A percentile compares a stretch with the other conserved stretches of the same genome.
These are phyloP conservation scores for Leishmania turanica DNA, from an alignment of 208 protist species.

Conservation along the genomic window DNA sequence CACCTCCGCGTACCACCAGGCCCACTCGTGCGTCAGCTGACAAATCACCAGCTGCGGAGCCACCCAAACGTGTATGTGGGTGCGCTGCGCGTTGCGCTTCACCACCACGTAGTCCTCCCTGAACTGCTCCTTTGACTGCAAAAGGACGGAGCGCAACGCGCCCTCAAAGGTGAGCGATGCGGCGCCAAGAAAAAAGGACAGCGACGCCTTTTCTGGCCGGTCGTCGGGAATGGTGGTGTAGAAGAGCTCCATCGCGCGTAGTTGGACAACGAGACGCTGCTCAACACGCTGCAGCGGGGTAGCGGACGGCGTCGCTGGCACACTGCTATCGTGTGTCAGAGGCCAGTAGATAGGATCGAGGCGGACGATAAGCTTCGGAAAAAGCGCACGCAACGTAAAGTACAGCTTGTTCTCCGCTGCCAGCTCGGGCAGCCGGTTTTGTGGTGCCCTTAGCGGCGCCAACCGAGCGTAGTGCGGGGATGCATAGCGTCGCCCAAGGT, in stretches of 20 bases:
- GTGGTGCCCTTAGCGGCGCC: conserved; percentile 7
- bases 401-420: conserved; percentile 15
- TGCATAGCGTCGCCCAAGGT: conserved; percentile 19
- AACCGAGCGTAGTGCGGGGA: conserved; percentile 11
- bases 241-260: conserved; percentile 16
- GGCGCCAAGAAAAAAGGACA: conserved; percentile 50
- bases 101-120: conserved; percentile 53
- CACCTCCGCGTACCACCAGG: conserved; percentile 60
- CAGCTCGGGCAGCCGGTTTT: conserved; percentile 2
- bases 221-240: conserved; percentile 29
- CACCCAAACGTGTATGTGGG: conserved; percentile 41
- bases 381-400: conserved; percentile 22
- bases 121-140: conserved; percentile 37
- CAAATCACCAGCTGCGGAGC: conserved; percentile 45
- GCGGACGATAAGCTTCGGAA: conserved; percentile 8
- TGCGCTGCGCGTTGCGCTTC: conserved; percentile 58
- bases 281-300: conserved; percentile 22
- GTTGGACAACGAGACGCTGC: conserved; percentile 16
- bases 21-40: conserved; percentile 61
- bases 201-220: conserved; percentile 31
- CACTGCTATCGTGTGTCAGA: conserved; percentile 24
- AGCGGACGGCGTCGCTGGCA: conserved; percentile 10
- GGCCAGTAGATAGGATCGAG: conserved; percentile 29
- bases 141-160: conserved; percentile 46
- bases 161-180: conserved; percentile 46